Conservation (phyloP, 2,329 filamentous ascomycete genomes). For the Diaporthe sp. region DNA sequence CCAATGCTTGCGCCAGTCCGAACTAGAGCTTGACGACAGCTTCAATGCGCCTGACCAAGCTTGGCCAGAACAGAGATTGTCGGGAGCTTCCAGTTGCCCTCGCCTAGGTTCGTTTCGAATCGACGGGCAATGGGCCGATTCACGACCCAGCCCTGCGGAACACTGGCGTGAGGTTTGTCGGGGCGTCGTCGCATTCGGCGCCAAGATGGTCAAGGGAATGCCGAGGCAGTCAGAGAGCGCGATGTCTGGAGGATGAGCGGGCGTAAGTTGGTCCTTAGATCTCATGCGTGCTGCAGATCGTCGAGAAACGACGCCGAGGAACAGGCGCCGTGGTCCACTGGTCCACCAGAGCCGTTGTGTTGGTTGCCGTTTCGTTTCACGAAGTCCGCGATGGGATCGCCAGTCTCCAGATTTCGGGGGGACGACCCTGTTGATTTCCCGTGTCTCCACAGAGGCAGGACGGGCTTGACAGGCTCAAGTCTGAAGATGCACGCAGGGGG, state of each 20-base stretch:
- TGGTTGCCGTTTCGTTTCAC: slow-evolving; percentile 26
- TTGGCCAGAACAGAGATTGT: slow-evolving; percentile 4
- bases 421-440: slow-evolving; percentile 17
- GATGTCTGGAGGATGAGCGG: neutral
- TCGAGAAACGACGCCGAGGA: neutral
- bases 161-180: slow-evolving; percentile 17
- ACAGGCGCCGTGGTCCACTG: slow-evolving; percentile 13
- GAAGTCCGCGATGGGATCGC: slow-evolving; percentile 2
- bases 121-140: slow-evolving; percentile 13
- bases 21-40: neutral
- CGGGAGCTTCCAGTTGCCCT: neutral
- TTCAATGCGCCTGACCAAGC: slow-evolving; percentile 1
- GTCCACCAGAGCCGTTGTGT: slow-evolving; percentile 18
- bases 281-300: slow-evolving; percentile 19
- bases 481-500: neutral
- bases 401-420: slow-evolving; percentile 4
- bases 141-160: slow-evolving; percentile 20
- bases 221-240: neutral
- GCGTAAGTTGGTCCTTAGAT: neutral
- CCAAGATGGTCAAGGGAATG: slow-evolving; percentile 9
- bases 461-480: neutral
- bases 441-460: neutral
- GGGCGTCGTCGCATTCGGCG: slow-evolving; percentile 6
- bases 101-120: neutral
- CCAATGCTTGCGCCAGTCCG: neutral